phyloP scores from a whole-genome alignment of 371 early-diverging fungal genomes.

The Syncephalastrum monosporum region DNA sequence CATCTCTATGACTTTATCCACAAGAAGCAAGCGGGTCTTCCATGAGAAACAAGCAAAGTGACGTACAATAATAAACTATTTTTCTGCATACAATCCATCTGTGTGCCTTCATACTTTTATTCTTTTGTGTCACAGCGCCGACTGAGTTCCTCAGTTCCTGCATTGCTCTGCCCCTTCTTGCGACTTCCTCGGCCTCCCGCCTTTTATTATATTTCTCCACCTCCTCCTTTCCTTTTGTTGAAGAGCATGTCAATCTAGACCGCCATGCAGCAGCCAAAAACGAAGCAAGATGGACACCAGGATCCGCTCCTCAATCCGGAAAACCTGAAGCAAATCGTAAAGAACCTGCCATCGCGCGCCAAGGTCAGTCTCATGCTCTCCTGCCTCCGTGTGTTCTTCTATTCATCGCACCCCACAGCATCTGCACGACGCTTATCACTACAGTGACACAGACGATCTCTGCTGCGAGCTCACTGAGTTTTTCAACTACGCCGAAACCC shows the following conservation, averaged over 20 bases:
- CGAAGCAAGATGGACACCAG: constrained; percentile 1
- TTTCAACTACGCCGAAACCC: constrained; percentile 63
- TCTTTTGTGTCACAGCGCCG: too few species aligned
- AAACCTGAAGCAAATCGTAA: constrained; percentile 32
- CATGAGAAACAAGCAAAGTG: too few species aligned
- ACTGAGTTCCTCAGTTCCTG: too few species aligned
- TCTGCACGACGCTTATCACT: constrained; percentile 56
- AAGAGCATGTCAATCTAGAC: neutral
- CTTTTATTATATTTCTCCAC: neutral
- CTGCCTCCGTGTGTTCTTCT: neutral
- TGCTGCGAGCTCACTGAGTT: constrained; percentile 76
- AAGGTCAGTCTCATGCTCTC: constrained; percentile 16
- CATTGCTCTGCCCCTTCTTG: too few species aligned
- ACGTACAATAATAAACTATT: too few species aligned
- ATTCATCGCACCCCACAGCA: constrained; percentile 26
- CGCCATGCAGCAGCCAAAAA: neutral
- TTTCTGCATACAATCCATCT: too few species aligned
- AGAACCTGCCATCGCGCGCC: constrained; percentile 29
- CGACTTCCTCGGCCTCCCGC: too few species aligned
- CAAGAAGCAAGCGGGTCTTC: neutral
- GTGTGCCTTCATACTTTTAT: too few species aligned
- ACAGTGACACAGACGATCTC: constrained; percentile 62
- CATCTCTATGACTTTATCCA: constrained; percentile 60
- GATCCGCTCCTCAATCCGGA: constrained; percentile 35
- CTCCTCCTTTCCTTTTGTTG: neutral